These are phyloP conservation scores for Citrus sp. DNA, from an alignment of 345 rosid species.

Conservation along the genomic window DNA sequence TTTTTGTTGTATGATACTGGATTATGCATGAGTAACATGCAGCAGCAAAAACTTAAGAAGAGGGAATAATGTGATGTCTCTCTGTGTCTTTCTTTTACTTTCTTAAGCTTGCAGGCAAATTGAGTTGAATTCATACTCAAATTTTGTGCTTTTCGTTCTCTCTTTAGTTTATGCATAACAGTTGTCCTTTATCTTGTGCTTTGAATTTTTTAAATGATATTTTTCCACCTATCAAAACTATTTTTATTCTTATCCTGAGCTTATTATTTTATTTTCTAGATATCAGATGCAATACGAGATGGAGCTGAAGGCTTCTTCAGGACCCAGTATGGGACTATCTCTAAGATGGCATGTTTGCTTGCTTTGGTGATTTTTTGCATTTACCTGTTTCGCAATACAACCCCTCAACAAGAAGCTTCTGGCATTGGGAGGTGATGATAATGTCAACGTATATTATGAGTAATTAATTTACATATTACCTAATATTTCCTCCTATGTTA, in stretches of 20 bases:
- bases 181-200: background rate
- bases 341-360: constrained; percentile 92
- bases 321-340: constrained; percentile 94
- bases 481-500: background rate
- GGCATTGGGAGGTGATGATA: constrained; percentile 80
- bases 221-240: background rate
- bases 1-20: background rate
- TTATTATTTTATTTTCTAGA: constrained; percentile 48
- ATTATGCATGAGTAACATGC: background rate
- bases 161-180: background rate
- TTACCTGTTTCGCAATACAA: constrained; percentile 77
- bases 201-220: background rate
- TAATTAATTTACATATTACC: background rate
- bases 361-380: constrained; percentile 84
- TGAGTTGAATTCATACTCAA: background rate
- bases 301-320: constrained; percentile 99
- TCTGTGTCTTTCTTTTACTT: background rate
- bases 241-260: constrained; percentile 21
- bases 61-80: background rate
- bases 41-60: too few relatives aligned
- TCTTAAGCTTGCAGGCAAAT: background rate
- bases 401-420: constrained; percentile 97
- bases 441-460: constrained; percentile 1
- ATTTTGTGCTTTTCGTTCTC: background rate
- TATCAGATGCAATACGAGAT: constrained; percentile 99